Conservation (phyloP, 2,329 filamentous ascomycete species). For the Fusarium nygamai region DNA sequence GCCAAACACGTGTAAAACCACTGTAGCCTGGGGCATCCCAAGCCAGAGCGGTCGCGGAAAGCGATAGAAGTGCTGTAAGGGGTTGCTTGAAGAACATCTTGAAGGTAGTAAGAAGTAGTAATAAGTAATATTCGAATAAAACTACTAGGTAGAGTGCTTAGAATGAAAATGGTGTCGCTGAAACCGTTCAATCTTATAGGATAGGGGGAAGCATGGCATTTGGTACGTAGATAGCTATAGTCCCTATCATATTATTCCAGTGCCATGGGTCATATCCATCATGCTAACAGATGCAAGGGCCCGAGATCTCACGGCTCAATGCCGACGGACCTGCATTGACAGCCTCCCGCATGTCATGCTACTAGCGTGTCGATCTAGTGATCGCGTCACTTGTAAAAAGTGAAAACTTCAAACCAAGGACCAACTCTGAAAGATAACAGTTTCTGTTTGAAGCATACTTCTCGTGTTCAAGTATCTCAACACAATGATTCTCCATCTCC, state of each 20-base stretch:
- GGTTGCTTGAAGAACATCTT: slow-evolving; percentile 11
- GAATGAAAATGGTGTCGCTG: not conserved
- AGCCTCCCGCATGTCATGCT: not conserved
- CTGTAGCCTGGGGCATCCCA: slow-evolving; percentile 49
- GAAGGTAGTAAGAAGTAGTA: not conserved
- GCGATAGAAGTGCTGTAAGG: not conserved
- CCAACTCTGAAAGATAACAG: fast-evolving
- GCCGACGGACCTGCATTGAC: not conserved
- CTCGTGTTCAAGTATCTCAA: not conserved
- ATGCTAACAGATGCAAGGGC: not conserved
- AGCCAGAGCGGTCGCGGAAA: not conserved
- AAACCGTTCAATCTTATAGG: not conserved
- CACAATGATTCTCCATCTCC: not conserved
- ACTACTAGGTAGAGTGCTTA: not conserved
- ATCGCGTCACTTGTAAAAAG: not conserved
- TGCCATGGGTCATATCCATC: not conserved
- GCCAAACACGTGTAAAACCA: slow-evolving; percentile 56
- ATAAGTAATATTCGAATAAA: not conserved
- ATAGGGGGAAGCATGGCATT: not conserved
- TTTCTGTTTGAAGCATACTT: fast-evolving
- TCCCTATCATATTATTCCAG: not conserved
- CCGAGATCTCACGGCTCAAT: not conserved
- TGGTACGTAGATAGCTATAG: not conserved
- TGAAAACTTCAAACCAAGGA: not conserved
- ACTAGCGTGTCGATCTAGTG: not conserved